Conservation (phyloP, 192 early-diverging fungal genomes). For the Spinellus fusiger region DNA sequence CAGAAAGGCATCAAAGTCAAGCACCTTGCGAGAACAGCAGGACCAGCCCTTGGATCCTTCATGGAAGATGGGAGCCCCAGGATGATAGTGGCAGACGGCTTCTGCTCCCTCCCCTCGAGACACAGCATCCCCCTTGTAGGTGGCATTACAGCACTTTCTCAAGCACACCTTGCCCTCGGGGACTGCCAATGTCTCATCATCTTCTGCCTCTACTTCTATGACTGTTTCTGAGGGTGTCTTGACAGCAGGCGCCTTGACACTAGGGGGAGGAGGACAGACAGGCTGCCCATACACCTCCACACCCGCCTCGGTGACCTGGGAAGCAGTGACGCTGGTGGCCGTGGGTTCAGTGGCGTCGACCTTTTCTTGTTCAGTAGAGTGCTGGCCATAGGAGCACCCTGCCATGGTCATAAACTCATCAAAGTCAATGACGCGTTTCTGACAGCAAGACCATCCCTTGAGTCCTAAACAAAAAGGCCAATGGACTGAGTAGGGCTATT, state of each 20-base stretch:
- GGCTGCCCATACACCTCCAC: constrained; percentile 35
- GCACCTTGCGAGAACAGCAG: constrained; percentile 90
- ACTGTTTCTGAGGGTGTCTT: constrained; percentile 49
- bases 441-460: constrained; percentile 94
- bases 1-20: constrained; percentile 98
- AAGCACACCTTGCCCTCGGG: constrained; percentile 72
- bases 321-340: constrained; percentile 21
- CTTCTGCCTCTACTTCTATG: constrained; percentile 45
- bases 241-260: constrained; percentile 29
- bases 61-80: constrained; percentile 90
- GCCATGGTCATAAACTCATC: constrained; percentile 88
- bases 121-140: constrained; percentile 54
- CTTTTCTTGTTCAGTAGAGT: constrained; percentile 37
- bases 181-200: constrained; percentile 69
- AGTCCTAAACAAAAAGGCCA: constrained; percentile 25
- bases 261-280: constrained; percentile 19
- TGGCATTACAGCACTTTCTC: constrained; percentile 70
- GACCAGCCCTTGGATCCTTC: constrained; percentile 98
- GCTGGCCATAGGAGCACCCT: constrained; percentile 80
- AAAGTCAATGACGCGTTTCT: constrained; percentile 82
- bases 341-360: constrained; percentile 27
- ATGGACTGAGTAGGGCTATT: constrained; percentile 20
- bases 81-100: constrained; percentile 78
- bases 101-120: constrained; percentile 43
- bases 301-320: constrained; percentile 24